Evolutionary conservation across 78 protist genomes (phyloP).

Genomic region (Anaeramoeba flamelloides): DNA sequence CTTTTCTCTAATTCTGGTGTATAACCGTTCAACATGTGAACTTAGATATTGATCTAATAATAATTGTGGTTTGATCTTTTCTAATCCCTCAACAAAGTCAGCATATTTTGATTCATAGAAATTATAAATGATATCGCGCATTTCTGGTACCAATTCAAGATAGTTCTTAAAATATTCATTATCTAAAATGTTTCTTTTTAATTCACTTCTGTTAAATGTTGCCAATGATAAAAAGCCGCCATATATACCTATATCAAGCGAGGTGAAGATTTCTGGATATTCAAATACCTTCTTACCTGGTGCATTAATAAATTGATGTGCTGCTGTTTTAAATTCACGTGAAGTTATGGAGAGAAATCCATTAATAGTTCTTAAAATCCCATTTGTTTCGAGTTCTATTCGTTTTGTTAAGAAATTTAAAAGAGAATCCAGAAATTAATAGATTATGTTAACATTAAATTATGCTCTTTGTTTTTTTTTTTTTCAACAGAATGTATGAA

Average conservation of each 20-base stretch:
- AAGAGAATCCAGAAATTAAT: no score
- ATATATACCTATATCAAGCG: conserved; percentile 53
- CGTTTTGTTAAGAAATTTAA: no score
- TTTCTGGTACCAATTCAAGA: conserved; percentile 46
- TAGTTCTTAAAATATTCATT: conserved; percentile 26
- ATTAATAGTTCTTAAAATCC: no score
- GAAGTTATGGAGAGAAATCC: no score
- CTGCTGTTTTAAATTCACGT: no score
- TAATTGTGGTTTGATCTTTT: conserved; percentile 12
- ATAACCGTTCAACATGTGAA: conserved; percentile 42
- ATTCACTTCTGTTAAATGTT: conserved; percentile 52
- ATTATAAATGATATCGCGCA: conserved; percentile 35
- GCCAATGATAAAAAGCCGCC: conserved; percentile 69
- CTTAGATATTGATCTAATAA: conserved; percentile 41
- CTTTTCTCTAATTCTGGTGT: conserved; percentile 28
- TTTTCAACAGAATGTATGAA: no score
- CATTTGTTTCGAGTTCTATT: no score
- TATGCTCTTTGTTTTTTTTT: no score
- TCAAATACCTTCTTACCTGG: no score
- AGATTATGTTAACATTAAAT: no score
- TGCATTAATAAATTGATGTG: no score
- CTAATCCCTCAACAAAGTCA: conserved; percentile 36
- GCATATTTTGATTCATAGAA: conserved; percentile 40
- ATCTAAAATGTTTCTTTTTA: no score
- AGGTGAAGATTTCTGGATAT: conserved; percentile 18